Percentiles rank a stretch among this genome's conserved stretches.
These are phyloP conservation scores for Phaeolepiota aurea DNA, from an alignment of 768 basidiomycete genomes.

Conservation along the genomic window DNA sequence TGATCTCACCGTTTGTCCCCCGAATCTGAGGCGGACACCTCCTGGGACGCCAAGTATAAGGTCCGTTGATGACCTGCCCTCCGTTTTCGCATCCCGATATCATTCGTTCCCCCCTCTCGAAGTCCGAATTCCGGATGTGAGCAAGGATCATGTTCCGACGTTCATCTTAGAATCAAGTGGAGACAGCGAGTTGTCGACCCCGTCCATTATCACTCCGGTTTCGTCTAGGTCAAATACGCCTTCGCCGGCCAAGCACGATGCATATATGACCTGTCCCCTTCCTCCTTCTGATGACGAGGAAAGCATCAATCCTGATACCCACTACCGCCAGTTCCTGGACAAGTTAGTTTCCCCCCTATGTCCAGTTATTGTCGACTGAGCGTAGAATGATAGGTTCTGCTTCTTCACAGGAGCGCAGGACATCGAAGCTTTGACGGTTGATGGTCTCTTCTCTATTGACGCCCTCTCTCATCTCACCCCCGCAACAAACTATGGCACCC, in stretches of 20 bases:
- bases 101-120: conserved; percentile 17
- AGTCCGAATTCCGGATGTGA: conserved; percentile 1
- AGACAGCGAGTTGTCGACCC: conserved; percentile 34
- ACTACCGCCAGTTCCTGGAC: conserved; percentile 56
- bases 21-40: conserved; percentile 35
- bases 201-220: conserved; percentile 33
- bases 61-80: conserved; percentile 3
- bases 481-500: conserved; percentile 9
- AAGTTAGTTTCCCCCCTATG: conserved; percentile 36
- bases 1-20: conserved; percentile 23
- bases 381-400: conserved; percentile 79
- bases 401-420: conserved; percentile 59
- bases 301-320: conserved; percentile 23
- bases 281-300: conserved; percentile 10
- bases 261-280: conserved; percentile 8
- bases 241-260: conserved; percentile 25
- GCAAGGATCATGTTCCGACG: conserved; percentile 1
- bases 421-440: conserved; percentile 5
- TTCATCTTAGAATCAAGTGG: conserved; percentile 12
- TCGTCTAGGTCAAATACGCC: conserved; percentile 34
- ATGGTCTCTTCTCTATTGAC: too few species aligned
- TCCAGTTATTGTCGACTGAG: too few species aligned
- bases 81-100: conserved; percentile 5
- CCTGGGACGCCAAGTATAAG: conserved; percentile 32
- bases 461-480: conserved; percentile 14